phyloP scores from a whole-genome alignment of 805 yeast species.

The Metschnikowia reukaufii region DNA sequence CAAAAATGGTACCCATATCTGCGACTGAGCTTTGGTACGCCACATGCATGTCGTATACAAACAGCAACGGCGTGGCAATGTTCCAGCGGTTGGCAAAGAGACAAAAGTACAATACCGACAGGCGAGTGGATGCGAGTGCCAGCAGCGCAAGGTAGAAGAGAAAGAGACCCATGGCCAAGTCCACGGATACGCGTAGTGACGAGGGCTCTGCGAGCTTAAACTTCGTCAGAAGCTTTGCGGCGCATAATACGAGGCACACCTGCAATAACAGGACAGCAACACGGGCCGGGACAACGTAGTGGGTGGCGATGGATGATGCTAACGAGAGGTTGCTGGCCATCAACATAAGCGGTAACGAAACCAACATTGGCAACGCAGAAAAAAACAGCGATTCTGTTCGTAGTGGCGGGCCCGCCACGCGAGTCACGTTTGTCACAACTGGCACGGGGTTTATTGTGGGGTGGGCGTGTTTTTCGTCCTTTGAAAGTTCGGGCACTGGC shows the following conservation, averaged over 20 bases:
- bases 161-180: conserved; percentile 20
- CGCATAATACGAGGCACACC: conserved; percentile 22
- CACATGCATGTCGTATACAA: conserved; percentile 27
- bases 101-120: conserved; percentile 29
- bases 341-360: conserved; percentile 33
- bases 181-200: conserved; percentile 12
- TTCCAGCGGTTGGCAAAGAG: conserved; percentile 32
- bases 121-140: conserved; percentile 26
- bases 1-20: conserved; percentile 6
- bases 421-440: not conserved
- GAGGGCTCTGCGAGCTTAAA: conserved; percentile 7
- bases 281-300: conserved; percentile 7
- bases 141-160: conserved; percentile 25
- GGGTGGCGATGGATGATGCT: conserved; percentile 4
- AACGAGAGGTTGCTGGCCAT: conserved; percentile 26
- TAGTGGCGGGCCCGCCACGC: not conserved
- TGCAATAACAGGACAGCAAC: conserved; percentile 22
- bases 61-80: conserved; percentile 29
- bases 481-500: no score
- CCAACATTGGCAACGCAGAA: conserved; percentile 35
- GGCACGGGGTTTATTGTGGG: not conserved
- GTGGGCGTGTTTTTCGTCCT: not conserved
- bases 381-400: conserved; percentile 8
- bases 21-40: conserved; percentile 7
- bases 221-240: conserved; percentile 18